Evolutionary conservation across 305 asterid genomes (phyloP).

Genomic region (Rubia peregrina): DNA sequence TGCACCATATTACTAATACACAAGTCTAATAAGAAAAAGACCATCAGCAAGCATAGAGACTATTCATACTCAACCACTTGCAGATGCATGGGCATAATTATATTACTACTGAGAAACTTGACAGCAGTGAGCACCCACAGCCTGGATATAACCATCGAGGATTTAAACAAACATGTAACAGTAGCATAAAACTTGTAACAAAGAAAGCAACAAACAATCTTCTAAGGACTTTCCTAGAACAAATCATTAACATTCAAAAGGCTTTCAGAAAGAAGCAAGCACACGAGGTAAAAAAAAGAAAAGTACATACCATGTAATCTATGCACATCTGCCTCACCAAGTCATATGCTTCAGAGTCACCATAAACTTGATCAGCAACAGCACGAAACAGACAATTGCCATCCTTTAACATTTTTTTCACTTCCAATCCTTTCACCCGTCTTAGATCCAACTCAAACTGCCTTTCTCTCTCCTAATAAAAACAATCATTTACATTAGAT

Average conservation of each 20-base stretch:
- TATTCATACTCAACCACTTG: background rate
- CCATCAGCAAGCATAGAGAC: background rate
- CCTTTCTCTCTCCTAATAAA: slow-evolving; percentile 70
- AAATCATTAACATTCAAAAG: slow-evolving; percentile 1
- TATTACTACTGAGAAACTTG: background rate
- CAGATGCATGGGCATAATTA: background rate
- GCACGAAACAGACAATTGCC: slow-evolving; percentile 99
- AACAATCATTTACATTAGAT: background rate
- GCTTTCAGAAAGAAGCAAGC: background rate
- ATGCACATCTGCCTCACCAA: slow-evolving; percentile 98
- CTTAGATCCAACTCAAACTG: slow-evolving; percentile 84
- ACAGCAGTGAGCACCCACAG: background rate
- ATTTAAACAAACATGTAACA: background rate
- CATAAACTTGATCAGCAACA: slow-evolving; percentile 99
- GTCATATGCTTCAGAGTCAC: slow-evolving; percentile 82
- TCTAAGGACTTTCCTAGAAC: background rate
- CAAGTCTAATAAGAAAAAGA: background rate
- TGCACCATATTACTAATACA: background rate
- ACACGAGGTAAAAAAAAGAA: background rate
- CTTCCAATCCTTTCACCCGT: slow-evolving; percentile 84
- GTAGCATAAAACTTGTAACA: background rate
- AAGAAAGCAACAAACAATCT: background rate
- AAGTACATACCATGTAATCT: slow-evolving; percentile 83
- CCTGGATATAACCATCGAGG: background rate
- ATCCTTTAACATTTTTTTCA: slow-evolving; percentile 88